Evolutionary conservation across 164 flowering plant genomes (phyloP), one percentile per base, ranked within the genome.

Genomic region (Cinnamomum micranthum): DNA sequence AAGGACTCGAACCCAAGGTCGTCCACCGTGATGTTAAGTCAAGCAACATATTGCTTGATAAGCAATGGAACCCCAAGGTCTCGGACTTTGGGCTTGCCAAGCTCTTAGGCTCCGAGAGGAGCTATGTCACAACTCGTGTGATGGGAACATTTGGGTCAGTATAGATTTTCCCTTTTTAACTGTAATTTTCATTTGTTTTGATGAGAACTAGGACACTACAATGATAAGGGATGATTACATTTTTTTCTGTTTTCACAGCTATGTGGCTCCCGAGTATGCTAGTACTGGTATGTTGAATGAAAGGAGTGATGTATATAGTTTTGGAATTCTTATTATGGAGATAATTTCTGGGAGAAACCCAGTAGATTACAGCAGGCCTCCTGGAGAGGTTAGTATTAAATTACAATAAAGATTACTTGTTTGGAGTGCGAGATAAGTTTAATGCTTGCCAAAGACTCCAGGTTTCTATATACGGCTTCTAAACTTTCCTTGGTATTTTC

Each of bases 201-300:
- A 52, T 52, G 14, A 93, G 10, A 84, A 89, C 77, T 86, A 87
- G 90, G 91, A 91, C 88, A 72, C 60, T 14, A 55, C n/a, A 15
- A 55, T 1, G 15, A 11, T 24, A 1, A 20, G 28, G 24, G 14
- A 23, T 31, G 50, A 20, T 19, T 6, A 23, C 15, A 74, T 65
- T 75, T 12, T 62, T 23, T 72, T 77, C 27, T 77, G 17, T 73
- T 72, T 20, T 50, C 82, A 23, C 77, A 92, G 97, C 13, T 92
- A 92, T 86, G 97, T 92, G 25, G 95, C 97, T 73, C 97, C 97
- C 20, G 97, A 92, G 75, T 92, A 92, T 80, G 97, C 97, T 5
- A 87, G 92, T 77, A 92, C 97, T 50, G 97, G 97, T 20, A 14
- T 27, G 69, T 27, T 67, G 69, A 67, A 27, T 31, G 35, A 67